phyloP scores from a whole-genome alignment of 2,329 filamentous ascomycete species.

The Verticillium longisporum region DNA sequence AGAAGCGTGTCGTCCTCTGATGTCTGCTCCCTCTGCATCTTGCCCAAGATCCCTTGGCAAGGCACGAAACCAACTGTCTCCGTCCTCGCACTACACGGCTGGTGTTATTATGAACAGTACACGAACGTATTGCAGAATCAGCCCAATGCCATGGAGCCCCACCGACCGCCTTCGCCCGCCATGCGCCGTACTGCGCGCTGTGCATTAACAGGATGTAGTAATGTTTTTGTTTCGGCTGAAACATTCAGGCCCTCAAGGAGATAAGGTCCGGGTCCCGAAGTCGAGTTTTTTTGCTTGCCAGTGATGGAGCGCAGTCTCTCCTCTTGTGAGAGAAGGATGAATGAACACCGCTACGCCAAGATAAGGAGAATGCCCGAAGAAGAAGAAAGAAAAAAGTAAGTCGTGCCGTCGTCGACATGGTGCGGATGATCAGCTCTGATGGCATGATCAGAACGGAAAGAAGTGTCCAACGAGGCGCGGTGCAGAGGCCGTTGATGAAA shows the following conservation, averaged over 20 bases:
- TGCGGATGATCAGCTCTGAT: not conserved
- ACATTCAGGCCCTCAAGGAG: not conserved
- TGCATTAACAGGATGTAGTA: slow-evolving; percentile 21
- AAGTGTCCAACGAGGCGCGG: not conserved
- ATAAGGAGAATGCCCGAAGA: slow-evolving; percentile 20
- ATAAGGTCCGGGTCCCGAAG: slow-evolving; percentile 5
- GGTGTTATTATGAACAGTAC: slow-evolving; percentile 12
- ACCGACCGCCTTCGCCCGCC: slow-evolving; percentile 22
- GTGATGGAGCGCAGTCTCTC: slow-evolving; percentile 9
- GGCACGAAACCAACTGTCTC: not conserved
- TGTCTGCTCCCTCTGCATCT: not conserved
- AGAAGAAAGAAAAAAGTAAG: slow-evolving; percentile 11
- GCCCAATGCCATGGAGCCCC: slow-evolving; percentile 25
- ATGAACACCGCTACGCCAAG: slow-evolving; percentile 6
- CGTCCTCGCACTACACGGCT: not conserved
- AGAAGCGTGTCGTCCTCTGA: not conserved
- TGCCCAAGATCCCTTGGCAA: not conserved
- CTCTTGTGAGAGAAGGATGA: slow-evolving; percentile 6
- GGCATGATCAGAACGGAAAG: not conserved
- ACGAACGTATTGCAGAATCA: slow-evolving; percentile 16
- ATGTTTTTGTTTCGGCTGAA: slow-evolving; percentile 8
- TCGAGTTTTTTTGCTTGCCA: slow-evolving; percentile 13
- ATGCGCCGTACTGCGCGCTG: slow-evolving; percentile 32
- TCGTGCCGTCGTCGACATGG: slow-evolving; percentile 1
- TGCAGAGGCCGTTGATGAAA: not conserved